Percentiles rank a stretch among this genome's conserved stretches.
These are phyloP conservation scores for Prasinococcaceae sp. DNA, from an alignment of 139 green algal genomes.

Conservation along the genomic window DNA sequence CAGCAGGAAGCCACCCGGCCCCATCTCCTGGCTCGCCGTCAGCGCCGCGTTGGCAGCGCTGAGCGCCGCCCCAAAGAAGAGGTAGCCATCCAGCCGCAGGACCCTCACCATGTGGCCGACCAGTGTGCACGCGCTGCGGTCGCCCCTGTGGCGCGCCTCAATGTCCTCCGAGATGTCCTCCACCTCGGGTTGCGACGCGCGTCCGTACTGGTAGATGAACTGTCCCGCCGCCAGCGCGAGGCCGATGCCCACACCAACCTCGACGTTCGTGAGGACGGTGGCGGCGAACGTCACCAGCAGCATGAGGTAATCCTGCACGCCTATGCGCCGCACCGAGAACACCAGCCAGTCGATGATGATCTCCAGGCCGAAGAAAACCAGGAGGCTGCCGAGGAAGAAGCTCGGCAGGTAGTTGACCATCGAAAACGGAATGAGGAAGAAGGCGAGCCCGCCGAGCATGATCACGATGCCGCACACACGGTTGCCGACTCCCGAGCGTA, in stretches of 20 bases:
- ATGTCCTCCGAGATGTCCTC: too few relatives aligned
- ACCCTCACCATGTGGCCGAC: too few relatives aligned
- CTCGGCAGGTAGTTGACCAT: conserved; percentile 21
- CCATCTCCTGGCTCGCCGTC: too few relatives aligned
- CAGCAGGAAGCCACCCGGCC: too few relatives aligned
- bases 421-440: conserved; percentile 35
- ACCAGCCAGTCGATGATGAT: conserved; percentile 32
- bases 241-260: not conserved
- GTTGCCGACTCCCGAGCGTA: conserved; percentile 27
- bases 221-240: not conserved
- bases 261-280: not conserved
- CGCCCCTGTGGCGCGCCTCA: too few relatives aligned
- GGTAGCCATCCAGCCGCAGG: too few relatives aligned
- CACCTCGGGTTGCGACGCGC: too few relatives aligned
- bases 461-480: conserved; percentile 24
- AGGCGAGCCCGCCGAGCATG: conserved; percentile 46
- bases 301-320: not conserved
- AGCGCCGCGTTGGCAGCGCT: too few relatives aligned
- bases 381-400: conserved; percentile 55
- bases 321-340: not conserved
- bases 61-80: too few relatives aligned
- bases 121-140: too few relatives aligned
- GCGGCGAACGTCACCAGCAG: not conserved
- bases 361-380: conserved; percentile 62
- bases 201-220: not conserved